Evolutionary conservation across 2,329 filamentous ascomycete genomes (phyloP).

Genomic region (Epichloe uncinata): DNA sequence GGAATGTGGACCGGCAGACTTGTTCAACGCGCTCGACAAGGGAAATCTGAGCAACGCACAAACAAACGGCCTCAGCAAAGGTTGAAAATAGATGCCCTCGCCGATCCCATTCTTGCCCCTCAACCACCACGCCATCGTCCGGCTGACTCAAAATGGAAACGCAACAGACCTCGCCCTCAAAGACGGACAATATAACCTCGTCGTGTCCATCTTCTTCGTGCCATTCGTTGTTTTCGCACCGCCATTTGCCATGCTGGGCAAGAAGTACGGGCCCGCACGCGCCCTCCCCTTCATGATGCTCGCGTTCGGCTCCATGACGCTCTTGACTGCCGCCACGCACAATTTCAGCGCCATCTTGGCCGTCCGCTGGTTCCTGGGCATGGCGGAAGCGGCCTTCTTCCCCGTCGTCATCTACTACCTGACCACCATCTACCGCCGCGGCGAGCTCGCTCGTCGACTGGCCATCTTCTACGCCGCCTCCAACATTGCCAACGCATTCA

Average conservation of each 20-base stretch:
- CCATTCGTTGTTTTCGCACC: constrained; percentile 62
- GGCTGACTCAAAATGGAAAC: not conserved
- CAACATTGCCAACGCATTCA: constrained; percentile 53
- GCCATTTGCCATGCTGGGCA: constrained; percentile 45
- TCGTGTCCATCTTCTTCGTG: constrained; percentile 62
- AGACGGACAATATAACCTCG: constrained; percentile 52
- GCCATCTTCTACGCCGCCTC: constrained; percentile 65
- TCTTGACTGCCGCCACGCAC: constrained; percentile 39
- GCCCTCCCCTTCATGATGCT: constrained; percentile 63
- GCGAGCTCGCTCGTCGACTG: constrained; percentile 29
- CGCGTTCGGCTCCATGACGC: constrained; percentile 52
- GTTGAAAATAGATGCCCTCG: constrained; percentile 6
- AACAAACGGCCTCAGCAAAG: constrained; percentile 31
- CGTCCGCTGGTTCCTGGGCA: constrained; percentile 38
- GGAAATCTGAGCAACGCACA: constrained; percentile 39
- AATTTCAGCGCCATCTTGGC: constrained; percentile 37
- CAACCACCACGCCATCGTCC: constrained; percentile 11
- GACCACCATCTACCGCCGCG: constrained; percentile 36
- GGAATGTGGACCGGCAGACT: constrained; percentile 15
- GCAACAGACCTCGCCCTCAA: constrained; percentile 36
- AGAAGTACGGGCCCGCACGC: constrained; percentile 53
- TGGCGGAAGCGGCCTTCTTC: constrained; percentile 41
- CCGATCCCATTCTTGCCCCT: too few relatives aligned
- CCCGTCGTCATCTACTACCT: constrained; percentile 40
- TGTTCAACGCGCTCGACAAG: constrained; percentile 34